These are phyloP conservation scores for Crucihimalaya himalaica DNA, from an alignment of 345 rosid genomes.

Conservation along the genomic window DNA sequence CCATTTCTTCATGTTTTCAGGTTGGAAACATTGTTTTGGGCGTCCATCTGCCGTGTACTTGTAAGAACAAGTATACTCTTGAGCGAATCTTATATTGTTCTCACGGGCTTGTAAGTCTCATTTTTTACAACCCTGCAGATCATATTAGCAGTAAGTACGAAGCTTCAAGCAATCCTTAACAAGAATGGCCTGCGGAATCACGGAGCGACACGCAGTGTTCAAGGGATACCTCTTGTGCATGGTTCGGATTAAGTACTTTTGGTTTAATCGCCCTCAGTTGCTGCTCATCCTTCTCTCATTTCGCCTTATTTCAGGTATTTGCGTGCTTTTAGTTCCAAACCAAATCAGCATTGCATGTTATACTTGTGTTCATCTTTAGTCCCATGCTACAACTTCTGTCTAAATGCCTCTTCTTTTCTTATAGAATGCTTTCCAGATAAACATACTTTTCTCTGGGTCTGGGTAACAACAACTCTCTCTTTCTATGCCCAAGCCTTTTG, in stretches of 20 bases:
- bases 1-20: constrained; percentile 47
- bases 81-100: background rate
- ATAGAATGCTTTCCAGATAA: constrained; percentile 87
- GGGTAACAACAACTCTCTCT: constrained; percentile 48
- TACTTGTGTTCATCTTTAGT: constrained; percentile 1
- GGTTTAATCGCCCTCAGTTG: constrained; percentile 75
- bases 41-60: constrained; percentile 65
- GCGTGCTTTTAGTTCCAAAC: background rate
- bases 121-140: constrained; percentile 51
- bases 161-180: constrained; percentile 79
- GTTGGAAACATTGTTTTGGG: constrained; percentile 80
- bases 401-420: constrained; percentile 37
- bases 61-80: constrained; percentile 50
- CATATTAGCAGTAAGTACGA: constrained; percentile 82
- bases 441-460: constrained; percentile 90
- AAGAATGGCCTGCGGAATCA: constrained; percentile 74
- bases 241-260: constrained; percentile 81
- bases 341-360: background rate
- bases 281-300: constrained; percentile 79
- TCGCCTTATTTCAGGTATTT: constrained; percentile 81
- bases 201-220: constrained; percentile 84
- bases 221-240: constrained; percentile 89
- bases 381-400: background rate
- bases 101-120: constrained; percentile 2
- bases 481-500: background rate